Evolutionary conservation across 805 yeast genomes (phyloP), one percentile per base, ranked within the genome.

Genomic region (Candida ulmi): DNA sequence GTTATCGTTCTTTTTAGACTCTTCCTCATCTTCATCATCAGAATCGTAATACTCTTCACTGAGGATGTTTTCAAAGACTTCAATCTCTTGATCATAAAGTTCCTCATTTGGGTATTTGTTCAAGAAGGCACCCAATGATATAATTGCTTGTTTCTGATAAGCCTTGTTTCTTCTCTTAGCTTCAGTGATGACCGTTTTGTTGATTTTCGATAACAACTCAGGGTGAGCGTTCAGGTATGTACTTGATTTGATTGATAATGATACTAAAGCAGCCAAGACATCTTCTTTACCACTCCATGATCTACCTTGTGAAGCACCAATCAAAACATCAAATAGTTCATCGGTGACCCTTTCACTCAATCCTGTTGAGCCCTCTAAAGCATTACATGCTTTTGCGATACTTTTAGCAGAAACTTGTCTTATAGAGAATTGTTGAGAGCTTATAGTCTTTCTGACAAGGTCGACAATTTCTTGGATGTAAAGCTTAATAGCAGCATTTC

Each of bases 231-330:
- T 36, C 12, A 80, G 47, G 33, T 55, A 64, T 0, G 47, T 50
- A 35, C 66, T 60, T 8, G 78, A 68, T 43, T 75, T 76, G 15
- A 65, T 52, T 0, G 81, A 54, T 25, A 84, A 66, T 2, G 76
- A 61, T 0, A 85, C 83, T 39, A 90, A 62, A 0, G 96, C 85
- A 28, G 76, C 78, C 16, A 88, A 64, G 1, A 93, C 72, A 23
- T 69, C 60, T 49, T 88, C 96, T 52, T 91, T 91, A 6, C 97
- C 98, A 13, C 71, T 70, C 93, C 96, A 91, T 9, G 91, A 74
- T 43, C 95, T 76, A 1, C 96, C 96, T 40, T 71, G 67, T 40
- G 80, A 69, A 0, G 95, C 77, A 23, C 69, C 71, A 15, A 84
- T 55, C 34, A 87, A 63, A 7, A 78, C 63, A 0, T 65, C 60